A percentile compares a stretch with the other conserved stretches of the same genome.
Evolutionary conservation across 2,329 filamentous ascomycete genomes (phyloP).

Genomic region (Raffaelea ambrosiae): DNA sequence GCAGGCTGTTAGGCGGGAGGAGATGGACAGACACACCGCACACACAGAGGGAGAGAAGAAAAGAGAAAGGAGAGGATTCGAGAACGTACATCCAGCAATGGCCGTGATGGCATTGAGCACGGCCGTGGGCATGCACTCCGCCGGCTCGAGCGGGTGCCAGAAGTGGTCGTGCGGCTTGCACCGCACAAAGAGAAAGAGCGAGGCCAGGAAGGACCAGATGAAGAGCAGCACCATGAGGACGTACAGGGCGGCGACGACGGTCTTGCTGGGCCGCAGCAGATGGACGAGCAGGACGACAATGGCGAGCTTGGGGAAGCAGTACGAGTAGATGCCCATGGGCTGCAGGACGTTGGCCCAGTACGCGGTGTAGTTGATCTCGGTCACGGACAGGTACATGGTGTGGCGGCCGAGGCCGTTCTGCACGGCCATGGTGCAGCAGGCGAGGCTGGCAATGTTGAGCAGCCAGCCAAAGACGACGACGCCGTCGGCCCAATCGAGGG

Average conservation of each 20-base stretch:
- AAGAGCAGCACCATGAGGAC: neutral
- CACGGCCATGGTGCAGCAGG: constrained; percentile 3
- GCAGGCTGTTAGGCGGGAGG: neutral
- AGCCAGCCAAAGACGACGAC: neutral
- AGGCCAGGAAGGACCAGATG: neutral
- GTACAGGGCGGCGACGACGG: neutral
- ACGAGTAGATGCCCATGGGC: constrained; percentile 1
- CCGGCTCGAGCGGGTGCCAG: neutral
- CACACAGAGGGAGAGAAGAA: no score
- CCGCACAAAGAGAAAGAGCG: constrained; percentile 1
- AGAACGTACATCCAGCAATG: neutral
- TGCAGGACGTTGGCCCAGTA: neutral
- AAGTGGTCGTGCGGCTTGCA: neutral
- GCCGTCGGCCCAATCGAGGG: neutral
- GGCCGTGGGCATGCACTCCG: neutral
- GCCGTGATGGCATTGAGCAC: neutral
- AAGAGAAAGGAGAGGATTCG: neutral
- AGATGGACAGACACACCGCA: no score
- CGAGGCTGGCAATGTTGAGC: neutral
- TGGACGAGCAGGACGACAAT: neutral
- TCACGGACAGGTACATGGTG: neutral
- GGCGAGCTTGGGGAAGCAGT: constrained; percentile 1
- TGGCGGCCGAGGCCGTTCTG: constrained; percentile 1
- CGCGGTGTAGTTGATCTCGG: neutral
- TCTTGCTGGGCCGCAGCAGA: neutral